A percentile compares a stretch with the other conserved stretches of the same genome.
These are phyloP conservation scores for Delitschia confertaspora DNA, from an alignment of 495 filamentous ascomycete genomes.

Conservation along the genomic window DNA sequence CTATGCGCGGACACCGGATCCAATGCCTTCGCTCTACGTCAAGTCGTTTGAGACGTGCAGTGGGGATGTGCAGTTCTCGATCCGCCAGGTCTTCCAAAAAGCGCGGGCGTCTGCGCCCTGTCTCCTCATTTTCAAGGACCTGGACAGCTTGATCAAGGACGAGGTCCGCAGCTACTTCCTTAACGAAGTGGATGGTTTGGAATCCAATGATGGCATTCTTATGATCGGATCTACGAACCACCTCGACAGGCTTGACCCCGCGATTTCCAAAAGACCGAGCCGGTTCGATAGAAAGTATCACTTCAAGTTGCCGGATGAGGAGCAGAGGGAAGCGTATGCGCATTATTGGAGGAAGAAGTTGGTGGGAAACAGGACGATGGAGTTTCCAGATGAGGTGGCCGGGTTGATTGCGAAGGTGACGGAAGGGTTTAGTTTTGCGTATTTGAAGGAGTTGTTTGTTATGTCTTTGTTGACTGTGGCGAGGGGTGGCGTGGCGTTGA, in stretches of 20 bases:
- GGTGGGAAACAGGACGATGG: conserved; percentile 14
- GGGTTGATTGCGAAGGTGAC: conserved; percentile 16
- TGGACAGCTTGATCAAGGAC: conserved; percentile 51
- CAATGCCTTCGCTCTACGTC: conserved; percentile 48
- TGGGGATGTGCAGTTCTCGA: conserved; percentile 20
- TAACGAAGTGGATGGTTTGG: conserved; percentile 65
- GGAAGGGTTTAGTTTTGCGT: conserved; percentile 27
- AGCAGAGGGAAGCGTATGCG: conserved; percentile 30
- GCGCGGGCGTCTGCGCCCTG: conserved; percentile 37
- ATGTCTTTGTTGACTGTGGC: conserved; percentile 24
- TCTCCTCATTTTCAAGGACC: conserved; percentile 54
- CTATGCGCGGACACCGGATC: conserved; percentile 32
- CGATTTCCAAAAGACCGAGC: conserved; percentile 32
- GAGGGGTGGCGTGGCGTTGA: conserved; percentile 12
- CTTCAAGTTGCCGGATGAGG: conserved; percentile 28
- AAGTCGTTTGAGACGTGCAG: conserved; percentile 36
- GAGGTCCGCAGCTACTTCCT: conserved; percentile 54
- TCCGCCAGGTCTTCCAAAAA: conserved; percentile 30
- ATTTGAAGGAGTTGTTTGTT: conserved; percentile 29
- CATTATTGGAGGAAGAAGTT: conserved; percentile 35
- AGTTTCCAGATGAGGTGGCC: conserved; percentile 24
- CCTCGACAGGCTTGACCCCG: conserved; percentile 32
- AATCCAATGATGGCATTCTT: conserved; percentile 37
- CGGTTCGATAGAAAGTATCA: conserved; percentile 37
- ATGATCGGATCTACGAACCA: conserved; percentile 36